Conservation (phyloP, 1,284 basidiomycete species). For the Butyriboletus appendiculatus region DNA sequence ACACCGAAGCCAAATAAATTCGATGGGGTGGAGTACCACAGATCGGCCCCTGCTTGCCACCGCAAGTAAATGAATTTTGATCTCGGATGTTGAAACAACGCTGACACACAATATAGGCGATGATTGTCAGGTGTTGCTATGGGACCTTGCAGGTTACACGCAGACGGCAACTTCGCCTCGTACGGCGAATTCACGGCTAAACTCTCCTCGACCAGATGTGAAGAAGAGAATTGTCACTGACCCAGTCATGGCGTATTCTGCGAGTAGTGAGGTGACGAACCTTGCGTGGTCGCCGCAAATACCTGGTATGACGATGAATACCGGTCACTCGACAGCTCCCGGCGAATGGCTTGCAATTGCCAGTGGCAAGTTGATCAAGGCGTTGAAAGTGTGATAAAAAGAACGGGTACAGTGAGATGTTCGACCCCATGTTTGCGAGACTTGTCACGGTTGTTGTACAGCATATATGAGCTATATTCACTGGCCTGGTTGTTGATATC, state of each 20-base stretch:
- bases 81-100: not conserved
- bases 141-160: conserved; percentile 76
- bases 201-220: conserved; percentile 70
- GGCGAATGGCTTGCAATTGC: conserved; percentile 94
- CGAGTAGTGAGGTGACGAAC: conserved; percentile 79
- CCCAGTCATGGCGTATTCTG: conserved; percentile 83
- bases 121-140: conserved; percentile 88
- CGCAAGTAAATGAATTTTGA: conserved; percentile 56
- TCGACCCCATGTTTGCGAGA: not conserved
- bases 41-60: conserved; percentile 84
- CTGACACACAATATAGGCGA: conserved; percentile 58
- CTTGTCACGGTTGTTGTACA: too few species aligned
- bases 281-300: conserved; percentile 86
- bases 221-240: conserved; percentile 75
- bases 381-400: conserved; percentile 66
- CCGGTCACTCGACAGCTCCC: conserved; percentile 66
- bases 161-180: conserved; percentile 62
- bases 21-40: conserved; percentile 84
- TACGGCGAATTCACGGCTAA: conserved; percentile 63
- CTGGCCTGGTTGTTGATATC: not conserved
- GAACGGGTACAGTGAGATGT: not conserved
- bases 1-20: conserved; percentile 77
- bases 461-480: not conserved
- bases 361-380: conserved; percentile 80
- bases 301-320: conserved; percentile 69